These are phyloP conservation scores for Nannochloropsis salina DNA, from an alignment of 108 stramenopile species.

Conservation along the genomic window DNA sequence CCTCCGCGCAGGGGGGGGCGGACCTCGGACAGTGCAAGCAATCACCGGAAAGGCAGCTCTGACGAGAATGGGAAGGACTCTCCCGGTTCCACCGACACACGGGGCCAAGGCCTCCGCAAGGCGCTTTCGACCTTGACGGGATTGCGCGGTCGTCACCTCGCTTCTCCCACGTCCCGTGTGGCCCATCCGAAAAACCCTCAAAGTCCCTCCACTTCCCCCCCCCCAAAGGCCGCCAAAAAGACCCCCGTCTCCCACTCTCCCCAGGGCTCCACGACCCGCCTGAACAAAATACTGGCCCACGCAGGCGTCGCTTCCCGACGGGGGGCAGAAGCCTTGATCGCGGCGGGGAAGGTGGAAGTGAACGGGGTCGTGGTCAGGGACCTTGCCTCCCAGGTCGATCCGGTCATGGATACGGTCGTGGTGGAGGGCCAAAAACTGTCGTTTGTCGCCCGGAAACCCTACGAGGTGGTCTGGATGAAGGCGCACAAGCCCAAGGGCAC, in stretches of 20 bases:
- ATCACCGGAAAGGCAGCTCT: too few relatives aligned
- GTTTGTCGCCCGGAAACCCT: not conserved
- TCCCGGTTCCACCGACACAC: not conserved
- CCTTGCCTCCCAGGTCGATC: constrained; percentile 21
- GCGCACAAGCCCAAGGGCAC: constrained; percentile 30
- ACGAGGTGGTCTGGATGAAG: constrained; percentile 17
- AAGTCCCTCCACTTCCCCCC: not conserved
- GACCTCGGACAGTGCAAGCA: too few relatives aligned
- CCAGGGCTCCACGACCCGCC: constrained; percentile 23
- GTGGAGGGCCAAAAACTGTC: constrained; percentile 21
- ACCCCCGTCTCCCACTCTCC: constrained; percentile 4
- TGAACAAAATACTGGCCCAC: constrained; percentile 44
- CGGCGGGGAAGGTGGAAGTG: constrained; percentile 47
- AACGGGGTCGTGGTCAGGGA: constrained; percentile 25
- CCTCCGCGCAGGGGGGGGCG: too few relatives aligned
- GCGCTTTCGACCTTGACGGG: not conserved
- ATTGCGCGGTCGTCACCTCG: not conserved
- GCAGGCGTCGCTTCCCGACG: constrained; percentile 45
- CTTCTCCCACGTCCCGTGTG: not conserved
- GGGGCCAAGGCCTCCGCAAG: constrained; percentile 23
- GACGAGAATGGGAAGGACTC: too few relatives aligned
- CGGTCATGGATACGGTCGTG: not conserved
- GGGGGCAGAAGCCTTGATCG: constrained; percentile 44
- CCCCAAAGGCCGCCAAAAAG: not conserved
- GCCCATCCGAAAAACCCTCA: not conserved